Base-by-base conservation (phyloP, 228 moss, liverwort and hornwort genomes). In the Sphagnum fallax region DNA sequence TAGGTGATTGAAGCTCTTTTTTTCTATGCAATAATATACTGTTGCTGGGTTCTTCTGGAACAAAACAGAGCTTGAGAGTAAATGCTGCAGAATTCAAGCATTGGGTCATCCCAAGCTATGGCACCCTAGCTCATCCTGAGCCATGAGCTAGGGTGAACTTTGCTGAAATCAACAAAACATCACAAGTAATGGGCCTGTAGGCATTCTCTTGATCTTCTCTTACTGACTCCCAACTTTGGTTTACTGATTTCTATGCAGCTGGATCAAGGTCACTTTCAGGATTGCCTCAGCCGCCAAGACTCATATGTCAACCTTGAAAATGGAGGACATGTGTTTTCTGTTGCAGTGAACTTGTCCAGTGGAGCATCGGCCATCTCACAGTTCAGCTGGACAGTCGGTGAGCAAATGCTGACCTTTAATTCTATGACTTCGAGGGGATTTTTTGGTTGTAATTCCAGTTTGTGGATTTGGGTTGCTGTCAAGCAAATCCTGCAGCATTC, bases 321-420 rank as follows among this genome's bases (percentile, higher is more conserved):
- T 73, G 89, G 94, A 57, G 69, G 58, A 58, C 91, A 94, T 51
- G 16, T 80, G 49, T 89, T 94, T 53, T 82, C 80, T 58, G 79
- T 88, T 60, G 77, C 78, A 58, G 88, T 86, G 11, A 89, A 82
- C 75, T 85, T 78, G 13, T 66, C 81, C 10, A 63, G 70, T 72
- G 91, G 83, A 64, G 64, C 74, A 16, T 79, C 65, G 48, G 71
- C 59, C 64, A 52, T 83, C 10, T 86, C 89, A 10, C 70, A 83
- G 53, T 89, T 79, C 16, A 66, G 32, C 52, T 94, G 94, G 91
- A 86, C 76, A 8, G 81, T 94, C 48, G 93, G 91, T 80, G 64
- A 76, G 67, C 49, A 48, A 32, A 32, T 32, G 32, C 32, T 32
- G 32, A 32, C 32, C 32, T 32, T 32, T 32, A 32, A 32, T 32